Base-by-base conservation (phyloP, 116 monocot genomes). In the Papilionanthe hybrid region DNA sequence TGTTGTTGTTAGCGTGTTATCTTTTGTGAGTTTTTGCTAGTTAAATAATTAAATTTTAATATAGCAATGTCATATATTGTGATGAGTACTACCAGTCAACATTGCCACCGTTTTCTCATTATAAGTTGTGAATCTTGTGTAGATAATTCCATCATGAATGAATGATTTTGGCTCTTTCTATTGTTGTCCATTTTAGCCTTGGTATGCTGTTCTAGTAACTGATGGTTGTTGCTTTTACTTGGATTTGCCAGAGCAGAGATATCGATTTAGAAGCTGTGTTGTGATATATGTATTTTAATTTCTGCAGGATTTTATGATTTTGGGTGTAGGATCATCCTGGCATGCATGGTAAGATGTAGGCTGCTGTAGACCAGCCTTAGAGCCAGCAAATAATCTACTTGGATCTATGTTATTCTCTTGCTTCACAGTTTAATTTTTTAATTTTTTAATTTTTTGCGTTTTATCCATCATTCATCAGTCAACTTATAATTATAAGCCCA, bases 211-310 rank as follows among this genome's bases (percentile, higher is more conserved):
- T 37, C 11, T 69, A 37, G 69, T 15, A n/a, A 37, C 32, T 69
- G 13, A 37, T 29, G 37, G 32, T 69, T 73, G 42, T 73, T 73
- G 19, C 22, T 73, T 73, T 73, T 75, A 12, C 75, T 50, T 75
- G 3, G 49, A 49, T 75, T 73, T 48, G 12, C 27, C 20, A 48
- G 77, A 80, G 63, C 78, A 72, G 55, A 73, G 77, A 53, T 48
- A 53, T 82, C n/a, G 65, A 81, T 72, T 74, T 80, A 29, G 75
- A 30, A 72, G 30, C 68, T 82, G 42, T 69, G 22, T 92, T 78
- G 92, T 92, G 92, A 92, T 90, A 86, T 72, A 82, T 78, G 79
- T 81, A 92, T 87, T 86, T 87, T 88, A 87, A 84, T 92, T 85
- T 84, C 80, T 89, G 92, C 92, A 92, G 92, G 92, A 82, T 84